Evolutionary conservation across 139 green algal species (phyloP), one percentile per base, ranked within the genome.

Genomic region (Auxenochlorella pyrenoidosa): DNA sequence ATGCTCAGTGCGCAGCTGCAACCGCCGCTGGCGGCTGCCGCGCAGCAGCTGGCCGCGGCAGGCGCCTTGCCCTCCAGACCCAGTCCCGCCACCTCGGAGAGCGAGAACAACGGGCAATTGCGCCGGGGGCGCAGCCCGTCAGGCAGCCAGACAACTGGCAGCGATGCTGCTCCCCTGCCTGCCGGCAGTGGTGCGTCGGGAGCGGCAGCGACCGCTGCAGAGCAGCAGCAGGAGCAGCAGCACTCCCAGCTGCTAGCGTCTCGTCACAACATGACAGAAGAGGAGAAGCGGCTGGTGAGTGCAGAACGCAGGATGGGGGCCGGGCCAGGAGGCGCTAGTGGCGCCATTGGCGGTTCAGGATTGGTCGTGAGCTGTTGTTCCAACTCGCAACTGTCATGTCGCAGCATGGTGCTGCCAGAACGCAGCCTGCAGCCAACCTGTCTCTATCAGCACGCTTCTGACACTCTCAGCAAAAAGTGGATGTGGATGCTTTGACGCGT

Each of bases 11-110:
- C 13, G 18, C 63, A 21, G 34, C 60, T 34, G n/a, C 79, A n/a
- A 5, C 36, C 79, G 40, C 41, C 47, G n/a, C 51, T 26, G 24
- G 51, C 54, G 19, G 77, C 51, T 36, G 47, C 79, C 28, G 58
- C 22, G 12, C 79, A n/a, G 4, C 76, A 41, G 43, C 76, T 18
- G 54, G 54, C 16, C 54, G 12, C 13, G 18, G 54, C 16, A 24
- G 18, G 54, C 16, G 28, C 26, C 3, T 22, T 19, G 6, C 78
- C 51, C 47, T 47, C 60, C 28, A 38, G 66, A 0, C 60, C 79
- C 79, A 85, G 79, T 38, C 87, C 87, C 10, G 79, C 87, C 36
- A 90, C 87, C 41, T 90, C 87, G 3, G 87, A 90, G 78, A 90
- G 80, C 54, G 87, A 84, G 19, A 90, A 87, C 47, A 71, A 59